phyloP scores from a whole-genome alignment of 2,329 filamentous ascomycete species.

The Alternaria brassicicola region DNA sequence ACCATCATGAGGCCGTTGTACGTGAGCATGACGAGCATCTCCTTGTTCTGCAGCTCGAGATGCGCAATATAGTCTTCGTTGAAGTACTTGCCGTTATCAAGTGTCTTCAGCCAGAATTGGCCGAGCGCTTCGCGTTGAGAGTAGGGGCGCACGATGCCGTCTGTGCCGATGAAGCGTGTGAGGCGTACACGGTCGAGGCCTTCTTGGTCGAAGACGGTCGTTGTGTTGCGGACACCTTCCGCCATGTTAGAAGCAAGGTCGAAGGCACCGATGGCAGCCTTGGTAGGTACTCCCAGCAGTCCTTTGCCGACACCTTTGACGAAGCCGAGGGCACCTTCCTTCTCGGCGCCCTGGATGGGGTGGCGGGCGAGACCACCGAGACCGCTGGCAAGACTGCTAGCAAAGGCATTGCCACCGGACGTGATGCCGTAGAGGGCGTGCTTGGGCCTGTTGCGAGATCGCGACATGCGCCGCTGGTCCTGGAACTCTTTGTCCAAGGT shows the following conservation, averaged over 20 bases:
- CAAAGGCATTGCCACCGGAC: constrained; percentile 91
- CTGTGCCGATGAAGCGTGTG: constrained; percentile 86
- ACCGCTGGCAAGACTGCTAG: constrained; percentile 89
- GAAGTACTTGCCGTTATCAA: constrained; percentile 97
- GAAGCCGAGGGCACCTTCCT: constrained; percentile 91
- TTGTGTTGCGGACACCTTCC: constrained; percentile 97
- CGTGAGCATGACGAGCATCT: constrained; percentile 75
- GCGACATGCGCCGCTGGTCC: constrained; percentile 90
- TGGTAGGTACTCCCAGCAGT: constrained; percentile 90
- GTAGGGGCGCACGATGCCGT: constrained; percentile 94
- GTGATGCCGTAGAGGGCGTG: constrained; percentile 97
- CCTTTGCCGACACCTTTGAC: constrained; percentile 98
- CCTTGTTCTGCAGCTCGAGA: constrained; percentile 85
- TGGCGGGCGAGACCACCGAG: constrained; percentile 93
- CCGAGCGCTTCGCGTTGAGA: constrained; percentile 93
- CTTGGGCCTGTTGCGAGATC: constrained; percentile 91
- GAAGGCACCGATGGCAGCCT: constrained; percentile 94
- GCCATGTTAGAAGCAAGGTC: constrained; percentile 97
- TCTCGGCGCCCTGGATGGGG: constrained; percentile 92
- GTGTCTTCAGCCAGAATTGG: constrained; percentile 98
- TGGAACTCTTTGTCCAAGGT: constrained; percentile 99
- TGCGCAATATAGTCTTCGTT: constrained; percentile 97
- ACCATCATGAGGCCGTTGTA: constrained; percentile 83
- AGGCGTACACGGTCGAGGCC: constrained; percentile 95
- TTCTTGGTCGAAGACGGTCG: constrained; percentile 94